Evolutionary conservation across 225 moss, liverwort and hornwort genomes (phyloP), one percentile per base, ranked within the genome.

Genomic region (Rhytidiadelphus loreus): DNA sequence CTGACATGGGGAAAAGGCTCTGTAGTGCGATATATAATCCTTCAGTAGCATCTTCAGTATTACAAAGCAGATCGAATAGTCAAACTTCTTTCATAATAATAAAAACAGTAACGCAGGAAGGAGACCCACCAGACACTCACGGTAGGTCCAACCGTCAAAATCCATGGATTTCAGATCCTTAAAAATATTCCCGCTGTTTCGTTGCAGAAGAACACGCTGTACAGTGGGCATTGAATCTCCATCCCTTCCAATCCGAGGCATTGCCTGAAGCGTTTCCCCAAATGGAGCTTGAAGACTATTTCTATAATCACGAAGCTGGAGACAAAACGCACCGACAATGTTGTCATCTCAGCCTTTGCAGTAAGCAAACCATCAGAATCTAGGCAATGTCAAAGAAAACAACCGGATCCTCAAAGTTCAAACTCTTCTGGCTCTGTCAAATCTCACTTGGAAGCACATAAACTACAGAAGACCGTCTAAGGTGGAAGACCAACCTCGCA

Each of bases 301-400:
- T 61, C 99, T 94, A 81, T 96, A 99, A 90, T 99, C 99, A 65
- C 99, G 97, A 63, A 99, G 91, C 99, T 99, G 96, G 61, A 91
- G 46, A 88, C 79, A 91, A 89, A 87, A 82, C 25, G 43, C 81
- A 91, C 87, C 76, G 80, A 86, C 35, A 78, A 82, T 25, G 26
- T 8, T 81, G 65, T 72, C 44, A 9, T 76, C 37, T 88, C 55
- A 91, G 78, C 53, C 71, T 77, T 82, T 84, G 80, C 70, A 80
- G 83, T 41, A 81, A 75, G 56, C 52, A 83, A 86, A 59, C 37
- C 83, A 87, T 83, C 68, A 81, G 55, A 61, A 89, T 58, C 62
- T 56, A 91, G n/a, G 56, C 61, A 60, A 61, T 60, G 60, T 46
- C 48, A 85, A 87, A 81, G 84, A 53, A 87, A 84, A 65, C 56